Evolutionary conservation across 2,329 filamentous ascomycete genomes (phyloP).

Genomic region (Aspergillus fumigatiaffinis): DNA sequence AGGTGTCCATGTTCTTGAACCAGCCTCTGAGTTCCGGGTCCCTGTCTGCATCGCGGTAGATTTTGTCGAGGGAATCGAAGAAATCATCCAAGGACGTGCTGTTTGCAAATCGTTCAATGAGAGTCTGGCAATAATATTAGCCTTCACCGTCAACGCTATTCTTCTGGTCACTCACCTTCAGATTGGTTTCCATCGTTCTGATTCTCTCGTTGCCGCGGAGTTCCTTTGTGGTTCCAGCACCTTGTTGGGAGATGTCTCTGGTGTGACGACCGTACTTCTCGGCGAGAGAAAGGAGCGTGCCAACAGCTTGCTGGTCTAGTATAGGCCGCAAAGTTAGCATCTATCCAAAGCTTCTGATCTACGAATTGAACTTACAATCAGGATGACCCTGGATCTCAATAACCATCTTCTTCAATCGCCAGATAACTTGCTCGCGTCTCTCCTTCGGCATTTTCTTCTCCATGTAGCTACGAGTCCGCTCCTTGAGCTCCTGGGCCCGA

Average conservation of each 20-base stretch:
- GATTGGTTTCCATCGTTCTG: constrained; percentile 69
- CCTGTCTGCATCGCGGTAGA: constrained; percentile 81
- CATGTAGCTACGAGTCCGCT: constrained; percentile 67
- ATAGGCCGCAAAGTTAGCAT: constrained; percentile 5
- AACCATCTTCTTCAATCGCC: constrained; percentile 95
- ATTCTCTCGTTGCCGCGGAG: constrained; percentile 63
- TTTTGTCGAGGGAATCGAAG: constrained; percentile 75
- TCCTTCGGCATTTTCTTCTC: constrained; percentile 85
- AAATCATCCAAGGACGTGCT: constrained; percentile 84
- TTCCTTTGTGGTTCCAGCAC: constrained; percentile 67
- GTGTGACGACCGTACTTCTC: constrained; percentile 80
- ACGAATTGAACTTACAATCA: constrained; percentile 59
- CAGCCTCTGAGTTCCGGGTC: constrained; percentile 84
- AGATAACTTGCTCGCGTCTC: constrained; percentile 86
- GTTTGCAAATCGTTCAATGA: constrained; percentile 95
- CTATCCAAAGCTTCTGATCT: neutral
- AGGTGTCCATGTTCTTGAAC: constrained; percentile 76
- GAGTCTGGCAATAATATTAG: constrained; percentile 58
- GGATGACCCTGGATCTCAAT: constrained; percentile 93
- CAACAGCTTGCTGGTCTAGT: constrained; percentile 76
- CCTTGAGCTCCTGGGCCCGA: constrained; percentile 34
- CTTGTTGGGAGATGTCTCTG: constrained; percentile 60
- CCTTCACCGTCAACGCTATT: constrained; percentile 39
- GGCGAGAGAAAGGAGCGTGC: constrained; percentile 77
- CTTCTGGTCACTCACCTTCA: constrained; percentile 57